These are phyloP conservation scores for Paramecium sexaurelia DNA, from an alignment of 73 alveolate genomes.

Conservation along the genomic window DNA sequence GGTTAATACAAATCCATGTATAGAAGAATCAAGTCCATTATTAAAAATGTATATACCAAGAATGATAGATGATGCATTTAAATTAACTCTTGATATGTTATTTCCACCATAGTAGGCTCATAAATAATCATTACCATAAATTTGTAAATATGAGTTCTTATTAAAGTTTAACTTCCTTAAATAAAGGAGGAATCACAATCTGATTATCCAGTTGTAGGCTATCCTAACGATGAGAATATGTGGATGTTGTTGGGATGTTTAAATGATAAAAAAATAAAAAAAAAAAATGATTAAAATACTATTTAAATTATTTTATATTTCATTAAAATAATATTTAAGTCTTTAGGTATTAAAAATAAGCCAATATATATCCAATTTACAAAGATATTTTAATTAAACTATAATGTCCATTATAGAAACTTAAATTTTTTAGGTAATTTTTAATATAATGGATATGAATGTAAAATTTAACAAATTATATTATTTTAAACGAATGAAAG, in stretches of 20 bases:
- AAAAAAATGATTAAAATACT: constrained; percentile 23
- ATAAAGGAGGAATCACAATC: constrained; percentile 53
- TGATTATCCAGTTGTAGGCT: constrained; percentile 67
- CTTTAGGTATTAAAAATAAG: neutral
- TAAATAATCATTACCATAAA: constrained; percentile 42
- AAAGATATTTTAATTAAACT: neutral
- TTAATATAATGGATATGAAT: neutral
- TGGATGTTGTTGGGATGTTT: constrained; percentile 64
- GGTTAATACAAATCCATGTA: constrained; percentile 85
- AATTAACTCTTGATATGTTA: constrained; percentile 74
- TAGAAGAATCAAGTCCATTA: constrained; percentile 76
- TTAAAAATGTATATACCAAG: constrained; percentile 72
- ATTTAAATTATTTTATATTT: neutral
- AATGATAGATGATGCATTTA: constrained; percentile 81
- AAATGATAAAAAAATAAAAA: constrained; percentile 2
- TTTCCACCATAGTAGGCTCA: constrained; percentile 71
- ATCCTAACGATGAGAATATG: constrained; percentile 71
- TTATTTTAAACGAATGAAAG: neutral
- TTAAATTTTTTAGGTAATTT: neutral
- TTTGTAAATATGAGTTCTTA: neutral
- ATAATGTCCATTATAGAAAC: neutral
- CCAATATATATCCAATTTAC: neutral
- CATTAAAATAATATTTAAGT: neutral
- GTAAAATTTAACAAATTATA: neutral
- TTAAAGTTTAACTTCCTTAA: constrained; percentile 49